Conservation (phyloP, 2,329 filamentous ascomycete genomes). For the Penicillium sp. region DNA sequence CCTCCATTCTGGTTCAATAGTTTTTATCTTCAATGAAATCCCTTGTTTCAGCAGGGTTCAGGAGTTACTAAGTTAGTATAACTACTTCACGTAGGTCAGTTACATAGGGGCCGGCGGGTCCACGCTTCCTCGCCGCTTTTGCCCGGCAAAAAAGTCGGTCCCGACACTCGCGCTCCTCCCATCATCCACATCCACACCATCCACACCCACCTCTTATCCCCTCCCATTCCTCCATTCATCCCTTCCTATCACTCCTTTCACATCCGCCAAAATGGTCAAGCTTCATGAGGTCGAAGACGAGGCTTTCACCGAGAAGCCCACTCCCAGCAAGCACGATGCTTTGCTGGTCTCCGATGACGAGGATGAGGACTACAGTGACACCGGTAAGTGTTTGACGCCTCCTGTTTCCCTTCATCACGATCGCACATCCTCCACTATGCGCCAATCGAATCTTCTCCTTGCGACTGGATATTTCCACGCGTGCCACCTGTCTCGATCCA, state of each 20-base stretch:
- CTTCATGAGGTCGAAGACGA: slow-evolving; percentile 97
- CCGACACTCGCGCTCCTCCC: slow-evolving; percentile 26
- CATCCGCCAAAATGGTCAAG: slow-evolving; percentile 74
- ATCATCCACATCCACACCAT: not conserved
- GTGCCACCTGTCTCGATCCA: not conserved
- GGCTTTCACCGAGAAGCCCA: slow-evolving; percentile 77
- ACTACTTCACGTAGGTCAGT: not conserved
- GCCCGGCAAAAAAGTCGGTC: slow-evolving; percentile 46
- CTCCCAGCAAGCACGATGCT: slow-evolving; percentile 64
- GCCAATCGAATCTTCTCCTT: not conserved
- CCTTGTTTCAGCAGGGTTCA: no score
- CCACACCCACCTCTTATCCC: slow-evolving; percentile 25
- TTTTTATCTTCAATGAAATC: no score
- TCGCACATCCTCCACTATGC: not conserved
- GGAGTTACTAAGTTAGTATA: no score
- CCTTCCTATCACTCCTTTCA: slow-evolving; percentile 8
- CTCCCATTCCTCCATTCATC: slow-evolving; percentile 1
- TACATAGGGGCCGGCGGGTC: slow-evolving; percentile 19
- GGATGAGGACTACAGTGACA: slow-evolving; percentile 79
- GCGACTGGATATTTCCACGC: not conserved
- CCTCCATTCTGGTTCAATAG: not conserved
- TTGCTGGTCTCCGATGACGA: slow-evolving; percentile 61
- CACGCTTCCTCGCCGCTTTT: slow-evolving; percentile 41
- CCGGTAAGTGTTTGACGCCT: slow-evolving; percentile 63
- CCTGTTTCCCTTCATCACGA: slow-evolving; percentile 13